phyloP scores from a whole-genome alignment of 2,329 filamentous ascomycete genomes.

The Fusarium duplospermum region DNA sequence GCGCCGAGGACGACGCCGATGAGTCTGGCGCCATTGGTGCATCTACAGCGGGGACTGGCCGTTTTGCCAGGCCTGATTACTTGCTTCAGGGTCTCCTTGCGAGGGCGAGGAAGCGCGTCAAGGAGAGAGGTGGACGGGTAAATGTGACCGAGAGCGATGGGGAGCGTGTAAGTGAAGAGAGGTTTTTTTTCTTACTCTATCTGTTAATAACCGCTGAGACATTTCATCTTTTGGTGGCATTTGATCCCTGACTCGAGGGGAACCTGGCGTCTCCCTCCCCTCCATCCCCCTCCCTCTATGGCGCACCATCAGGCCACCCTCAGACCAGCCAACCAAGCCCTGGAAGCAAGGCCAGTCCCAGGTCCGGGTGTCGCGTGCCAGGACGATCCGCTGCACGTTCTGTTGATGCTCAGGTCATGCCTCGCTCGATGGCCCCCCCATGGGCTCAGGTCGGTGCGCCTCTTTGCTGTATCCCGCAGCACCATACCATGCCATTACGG shows the following conservation, averaged over 20 bases:
- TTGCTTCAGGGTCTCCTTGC: conserved; percentile 37
- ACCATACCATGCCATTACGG: conserved; percentile 20
- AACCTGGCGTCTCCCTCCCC: not conserved
- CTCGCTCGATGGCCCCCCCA: conserved; percentile 24
- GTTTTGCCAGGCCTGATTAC: conserved; percentile 36
- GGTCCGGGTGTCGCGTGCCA: conserved; percentile 37
- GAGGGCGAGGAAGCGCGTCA: conserved; percentile 40
- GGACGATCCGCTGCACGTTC: conserved; percentile 35
- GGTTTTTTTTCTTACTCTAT: conserved; percentile 6
- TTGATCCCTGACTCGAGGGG: conserved; percentile 14
- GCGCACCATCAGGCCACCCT: conserved; percentile 40
- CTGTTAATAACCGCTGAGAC: not conserved
- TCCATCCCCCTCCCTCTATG: not conserved
- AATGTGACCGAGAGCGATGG: conserved; percentile 9
- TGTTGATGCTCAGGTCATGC: conserved; percentile 32
- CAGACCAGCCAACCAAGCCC: conserved; percentile 28
- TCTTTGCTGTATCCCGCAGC: conserved; percentile 25
- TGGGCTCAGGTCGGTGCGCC: conserved; percentile 34
- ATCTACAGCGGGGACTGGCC: conserved; percentile 11
- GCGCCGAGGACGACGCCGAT: conserved; percentile 7
- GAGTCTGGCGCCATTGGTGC: conserved; percentile 23
- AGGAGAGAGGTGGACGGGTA: conserved; percentile 29
- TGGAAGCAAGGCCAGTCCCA: conserved; percentile 4
- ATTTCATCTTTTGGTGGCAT: conserved; percentile 10
- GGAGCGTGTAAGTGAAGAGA: conserved; percentile 36